These are phyloP conservation scores for Colletotrichum lini DNA, from an alignment of 2,329 filamentous ascomycete species.

Conservation along the genomic window DNA sequence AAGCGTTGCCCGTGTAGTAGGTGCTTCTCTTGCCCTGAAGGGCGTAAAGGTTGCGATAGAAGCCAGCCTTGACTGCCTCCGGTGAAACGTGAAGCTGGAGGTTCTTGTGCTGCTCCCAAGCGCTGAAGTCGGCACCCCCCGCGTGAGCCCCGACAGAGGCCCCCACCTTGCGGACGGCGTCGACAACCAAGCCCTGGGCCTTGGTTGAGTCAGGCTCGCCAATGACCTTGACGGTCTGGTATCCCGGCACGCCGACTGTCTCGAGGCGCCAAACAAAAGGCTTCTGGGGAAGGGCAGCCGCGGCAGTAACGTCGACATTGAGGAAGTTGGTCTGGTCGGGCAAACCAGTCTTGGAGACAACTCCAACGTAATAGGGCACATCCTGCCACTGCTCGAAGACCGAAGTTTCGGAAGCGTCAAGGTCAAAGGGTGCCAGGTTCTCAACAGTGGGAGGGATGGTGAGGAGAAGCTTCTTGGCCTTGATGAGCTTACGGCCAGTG, in stretches of 20 bases:
- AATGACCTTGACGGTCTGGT: constrained; percentile 44
- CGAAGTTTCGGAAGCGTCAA: constrained; percentile 44
- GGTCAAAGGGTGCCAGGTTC: constrained; percentile 47
- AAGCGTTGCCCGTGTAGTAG: constrained; percentile 34
- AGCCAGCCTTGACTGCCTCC: constrained; percentile 36
- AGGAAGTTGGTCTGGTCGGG: constrained; percentile 38
- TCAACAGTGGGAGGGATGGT: constrained; percentile 47
- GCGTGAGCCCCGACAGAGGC: constrained; percentile 28
- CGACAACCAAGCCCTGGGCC: constrained; percentile 30
- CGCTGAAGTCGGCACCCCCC: constrained; percentile 19
- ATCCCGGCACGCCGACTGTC: constrained; percentile 42
- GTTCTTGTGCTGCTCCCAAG: constrained; percentile 30
- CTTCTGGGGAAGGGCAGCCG: constrained; percentile 24
- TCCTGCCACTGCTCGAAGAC: constrained; percentile 45
- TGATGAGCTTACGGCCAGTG: constrained; percentile 48
- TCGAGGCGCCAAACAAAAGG: constrained; percentile 44
- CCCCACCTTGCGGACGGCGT: constrained; percentile 19
- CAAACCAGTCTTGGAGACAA: constrained; percentile 31
- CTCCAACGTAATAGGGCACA: constrained; percentile 34
- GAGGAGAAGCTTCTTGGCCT: constrained; percentile 51
- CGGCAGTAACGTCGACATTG: constrained; percentile 42
- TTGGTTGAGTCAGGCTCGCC: constrained; percentile 36
- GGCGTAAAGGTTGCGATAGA: constrained; percentile 37
- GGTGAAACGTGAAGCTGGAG: constrained; percentile 41
- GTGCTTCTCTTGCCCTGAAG: constrained; percentile 40